Evolutionary conservation across 2,329 filamentous ascomycete genomes (phyloP), one percentile per base, ranked within the genome.

Genomic region (Fusarium penzigii): DNA sequence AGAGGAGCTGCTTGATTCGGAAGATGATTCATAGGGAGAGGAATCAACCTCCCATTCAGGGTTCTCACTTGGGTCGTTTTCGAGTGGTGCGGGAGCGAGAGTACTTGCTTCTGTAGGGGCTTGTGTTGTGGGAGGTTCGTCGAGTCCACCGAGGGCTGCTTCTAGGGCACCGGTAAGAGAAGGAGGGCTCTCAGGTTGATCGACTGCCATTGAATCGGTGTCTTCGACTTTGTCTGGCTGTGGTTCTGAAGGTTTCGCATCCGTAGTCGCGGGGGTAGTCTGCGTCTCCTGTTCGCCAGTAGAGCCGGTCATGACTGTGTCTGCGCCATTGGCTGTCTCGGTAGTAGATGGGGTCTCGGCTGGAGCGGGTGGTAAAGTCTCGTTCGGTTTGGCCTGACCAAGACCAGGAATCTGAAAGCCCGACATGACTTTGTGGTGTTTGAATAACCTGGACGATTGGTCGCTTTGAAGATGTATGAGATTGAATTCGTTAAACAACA

Each of bases 21-120:
- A 80, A 1, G 83, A 89, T 6, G 87, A 89, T 64, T 86, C 84
- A 65, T 88, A 88, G 0, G 88, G 88, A 1, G 87, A 90, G 2
- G 88, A 92, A 64, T 93, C 89, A 8, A 80, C 75, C 67, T 96
- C 90, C 90, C 91, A 97, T 70, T 97, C 92, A 3, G 88, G 86
- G 42, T 88, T 78, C 11, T 73, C 76, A 49, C 63, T 62, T 44
- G 70, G 58, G 12, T 70, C 70, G 36, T 66, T 65, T 43, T 70
- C 69, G n/a, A 70, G 65, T 2, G 61, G 56, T 14, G 44, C 57
- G 13, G 56, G 32, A 32, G 38, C 50, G 10, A 56, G 57, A 38
- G 55, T 34, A 32, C 48, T 48, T 44, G 43, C 34, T 50, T 48
- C 32, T 43, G 40, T 29, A 49, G 59, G 52, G 39, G 57, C 46